Base-by-base conservation (phyloP, 2,329 filamentous ascomycete genomes). In the Exutisphaerella laricina region DNA sequence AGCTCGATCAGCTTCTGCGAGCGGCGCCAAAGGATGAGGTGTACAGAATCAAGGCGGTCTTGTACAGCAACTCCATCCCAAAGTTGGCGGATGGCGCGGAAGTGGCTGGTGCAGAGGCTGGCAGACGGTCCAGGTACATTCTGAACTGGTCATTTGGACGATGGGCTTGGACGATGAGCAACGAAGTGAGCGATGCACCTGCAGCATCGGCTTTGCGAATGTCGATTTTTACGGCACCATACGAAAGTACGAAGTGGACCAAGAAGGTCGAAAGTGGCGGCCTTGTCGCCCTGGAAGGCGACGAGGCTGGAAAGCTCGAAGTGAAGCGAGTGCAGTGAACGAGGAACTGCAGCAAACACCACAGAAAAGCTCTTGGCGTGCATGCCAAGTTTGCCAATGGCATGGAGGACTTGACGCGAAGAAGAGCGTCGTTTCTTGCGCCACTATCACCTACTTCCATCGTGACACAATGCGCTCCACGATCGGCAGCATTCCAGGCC, bases 91-190 rank as follows among this genome's bases (percentile, higher is more conserved):
- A 72, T 12, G 67, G 68, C 13, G 54, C 61, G 9, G 53, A 58
- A 5, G 49, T 56, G 2, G 50, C 53, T 20, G 60, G 67, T 37
- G 55, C 64, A 5, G 53, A 60, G 10, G 53, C 59, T 6, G 66
- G 64, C 2, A n/a, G 31, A 13, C 59, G 64, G 14, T 64, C 66
- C 12, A 74, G 85, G 42, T 96, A 92, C 61, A 95, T 98, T 32
- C 75, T 98, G 46, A 98, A 98, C 64, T 98, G 92, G 92, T 92
- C 92, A 0, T 98, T 98, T 67, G 88, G 88, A 1, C 77, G 92
- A 21, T 98, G 92, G 90, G 94, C 81, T 0, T 95, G 90, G 60
- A 68, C 81, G 4, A 55, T 64, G 1, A 52, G 57, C 4, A 48
- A 50, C 2, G 60, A 58, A 1, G 39, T 48, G 4, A 41, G 51